Evolutionary conservation across 2,329 filamentous ascomycete species (phyloP).

Genomic region (Pseudogymnoascus destructans): DNA sequence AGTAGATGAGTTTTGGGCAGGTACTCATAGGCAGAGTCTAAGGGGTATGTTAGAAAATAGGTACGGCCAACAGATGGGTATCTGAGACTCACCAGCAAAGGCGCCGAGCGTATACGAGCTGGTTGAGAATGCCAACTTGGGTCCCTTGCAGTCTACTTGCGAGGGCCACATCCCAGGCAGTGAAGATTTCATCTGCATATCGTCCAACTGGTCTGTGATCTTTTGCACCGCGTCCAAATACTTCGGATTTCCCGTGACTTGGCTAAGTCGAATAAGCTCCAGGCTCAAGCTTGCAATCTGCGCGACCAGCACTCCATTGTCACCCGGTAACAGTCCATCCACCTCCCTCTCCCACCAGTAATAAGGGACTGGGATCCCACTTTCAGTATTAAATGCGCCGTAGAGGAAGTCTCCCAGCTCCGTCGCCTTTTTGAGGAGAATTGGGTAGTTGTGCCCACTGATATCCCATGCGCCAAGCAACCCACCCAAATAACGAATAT

Average conservation of each 20-base stretch:
- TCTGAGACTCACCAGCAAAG: conserved; percentile 24
- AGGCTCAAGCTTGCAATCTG: conserved; percentile 35
- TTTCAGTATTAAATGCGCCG: conserved; percentile 67
- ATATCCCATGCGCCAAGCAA: conserved; percentile 14
- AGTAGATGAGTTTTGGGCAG: conserved; percentile 50
- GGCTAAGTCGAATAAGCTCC: conserved; percentile 58
- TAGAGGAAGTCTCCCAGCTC: conserved; percentile 57
- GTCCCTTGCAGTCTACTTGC: conserved; percentile 44
- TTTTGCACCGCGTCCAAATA: conserved; percentile 67
- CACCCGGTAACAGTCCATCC: conserved; percentile 6
- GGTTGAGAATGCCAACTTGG: conserved; percentile 29
- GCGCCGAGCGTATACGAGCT: conserved; percentile 33
- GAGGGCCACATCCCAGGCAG: conserved; percentile 68
- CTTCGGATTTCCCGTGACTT: conserved; percentile 53
- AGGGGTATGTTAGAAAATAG: conserved; percentile 11
- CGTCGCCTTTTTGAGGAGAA: conserved; percentile 49
- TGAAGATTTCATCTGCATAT: conserved; percentile 53
- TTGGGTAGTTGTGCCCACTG: conserved; percentile 10
- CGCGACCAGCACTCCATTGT: conserved; percentile 10
- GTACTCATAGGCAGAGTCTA: conserved; percentile 46
- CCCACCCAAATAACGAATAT: conserved; percentile 18
- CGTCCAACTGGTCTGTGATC: conserved; percentile 56
- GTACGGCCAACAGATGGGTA: background rate
- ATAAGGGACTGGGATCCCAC: conserved; percentile 72
- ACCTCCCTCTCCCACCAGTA: conserved; percentile 52